Percentiles rank a stretch among this genome's conserved stretches.
Evolutionary conservation across 257 asterid genomes (phyloP).

Genomic region (Parsonsia alboflavescens): DNA sequence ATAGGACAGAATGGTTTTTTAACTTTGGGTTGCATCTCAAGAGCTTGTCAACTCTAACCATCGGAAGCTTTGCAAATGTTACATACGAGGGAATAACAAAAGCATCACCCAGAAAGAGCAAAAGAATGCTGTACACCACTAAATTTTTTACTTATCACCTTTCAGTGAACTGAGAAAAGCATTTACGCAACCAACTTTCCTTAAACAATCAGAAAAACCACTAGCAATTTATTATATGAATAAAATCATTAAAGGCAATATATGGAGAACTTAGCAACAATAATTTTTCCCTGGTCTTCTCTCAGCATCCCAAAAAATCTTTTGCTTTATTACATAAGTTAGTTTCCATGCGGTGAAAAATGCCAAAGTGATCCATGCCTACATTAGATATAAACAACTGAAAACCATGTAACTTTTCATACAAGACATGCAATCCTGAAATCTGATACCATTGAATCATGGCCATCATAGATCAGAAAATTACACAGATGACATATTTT

Average conservation of each 20-base stretch:
- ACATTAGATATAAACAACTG: not conserved
- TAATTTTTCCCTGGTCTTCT: not conserved
- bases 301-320: not conserved
- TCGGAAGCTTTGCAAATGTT: not conserved
- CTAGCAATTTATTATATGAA: not conserved
- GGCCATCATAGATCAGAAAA: not conserved
- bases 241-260: not conserved
- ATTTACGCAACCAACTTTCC: not conserved
- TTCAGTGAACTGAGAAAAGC: not conserved
- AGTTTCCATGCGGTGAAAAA: not conserved
- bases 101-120: not conserved
- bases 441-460: not conserved
- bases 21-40: not conserved
- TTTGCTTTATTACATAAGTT: not conserved
- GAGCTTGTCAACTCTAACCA: not conserved
- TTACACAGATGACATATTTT: not conserved
- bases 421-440: too few relatives aligned
- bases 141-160: not conserved
- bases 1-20: not conserved
- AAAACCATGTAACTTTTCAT: not conserved
- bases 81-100: too few relatives aligned
- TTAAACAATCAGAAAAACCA: not conserved
- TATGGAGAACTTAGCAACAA: not conserved
- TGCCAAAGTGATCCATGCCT: not conserved
- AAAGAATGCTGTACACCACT: not conserved